Percentiles rank a stretch among this genome's conserved stretches.
phyloP scores from a whole-genome alignment of 1,284 basidiomycete genomes.

The Ganoderma leucocontextum region DNA sequence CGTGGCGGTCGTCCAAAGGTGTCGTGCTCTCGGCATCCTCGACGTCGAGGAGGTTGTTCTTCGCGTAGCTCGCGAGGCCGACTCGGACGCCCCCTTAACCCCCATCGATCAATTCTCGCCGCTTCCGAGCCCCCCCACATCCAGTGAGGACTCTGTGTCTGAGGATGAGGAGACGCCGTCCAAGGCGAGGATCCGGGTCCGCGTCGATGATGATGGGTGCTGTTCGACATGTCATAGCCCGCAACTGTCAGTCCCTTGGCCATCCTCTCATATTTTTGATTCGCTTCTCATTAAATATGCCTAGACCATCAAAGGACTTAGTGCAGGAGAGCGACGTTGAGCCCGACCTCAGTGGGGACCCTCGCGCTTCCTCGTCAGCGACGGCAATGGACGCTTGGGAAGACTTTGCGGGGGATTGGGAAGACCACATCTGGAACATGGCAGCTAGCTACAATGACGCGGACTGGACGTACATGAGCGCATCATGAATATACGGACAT shows the following conservation, averaged over 20 bases:
- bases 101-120: background rate
- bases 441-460: background rate
- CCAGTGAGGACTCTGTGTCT: background rate
- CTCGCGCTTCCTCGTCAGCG: background rate
- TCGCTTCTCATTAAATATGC: background rate
- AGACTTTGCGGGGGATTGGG: background rate
- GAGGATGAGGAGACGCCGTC: background rate
- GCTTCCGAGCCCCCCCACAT: background rate
- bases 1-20: background rate
- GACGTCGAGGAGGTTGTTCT: background rate
- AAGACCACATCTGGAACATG: slow-evolving; percentile 1
- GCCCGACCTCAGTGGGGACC: background rate
- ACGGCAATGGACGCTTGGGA: background rate
- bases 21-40: background rate
- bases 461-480: background rate
- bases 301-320: background rate
- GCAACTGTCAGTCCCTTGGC: background rate
- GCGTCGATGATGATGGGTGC: background rate
- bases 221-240: background rate
- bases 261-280: background rate
- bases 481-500: background rate
- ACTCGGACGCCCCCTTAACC: background rate
- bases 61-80: background rate
- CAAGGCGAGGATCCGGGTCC: background rate
- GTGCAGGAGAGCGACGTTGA: background rate